Conservation (phyloP, 306 rosid species). For the Cucurbita moschata region DNA sequence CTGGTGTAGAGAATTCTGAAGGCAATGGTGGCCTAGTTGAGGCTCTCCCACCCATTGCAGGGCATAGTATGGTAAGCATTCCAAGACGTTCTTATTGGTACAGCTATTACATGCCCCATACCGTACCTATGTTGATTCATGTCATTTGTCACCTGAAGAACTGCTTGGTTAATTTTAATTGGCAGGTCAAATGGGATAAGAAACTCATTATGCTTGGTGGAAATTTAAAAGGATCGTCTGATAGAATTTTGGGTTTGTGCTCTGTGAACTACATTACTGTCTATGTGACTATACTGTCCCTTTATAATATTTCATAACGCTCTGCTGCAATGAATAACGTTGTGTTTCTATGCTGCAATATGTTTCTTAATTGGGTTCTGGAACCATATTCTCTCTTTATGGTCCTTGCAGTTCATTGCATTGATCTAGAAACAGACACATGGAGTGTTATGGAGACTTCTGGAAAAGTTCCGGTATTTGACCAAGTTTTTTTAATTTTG, state of each 20-base stretch:
- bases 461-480: conserved; percentile 77
- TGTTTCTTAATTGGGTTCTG: not conserved
- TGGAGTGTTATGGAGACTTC: conserved; percentile 60
- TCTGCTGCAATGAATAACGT: not conserved
- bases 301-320: not conserved
- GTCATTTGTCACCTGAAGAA: not conserved
- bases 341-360: not conserved
- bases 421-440: conserved; percentile 47
- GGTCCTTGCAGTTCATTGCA: conserved; percentile 57
- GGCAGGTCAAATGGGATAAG: conserved; percentile 77
- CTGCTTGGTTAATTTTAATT: conserved; percentile 8
- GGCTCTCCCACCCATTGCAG: conserved; percentile 49
- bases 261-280: conserved; percentile 6
- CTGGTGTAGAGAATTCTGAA: conserved; percentile 29
- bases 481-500: conserved; percentile 2
- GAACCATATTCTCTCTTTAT: conserved; percentile 17
- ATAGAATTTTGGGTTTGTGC: conserved; percentile 47
- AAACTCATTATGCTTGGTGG: conserved; percentile 80
- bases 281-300: not conserved
- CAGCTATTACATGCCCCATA: not conserved
- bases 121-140: not conserved
- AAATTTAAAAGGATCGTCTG: conserved; percentile 43
- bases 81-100: not conserved
- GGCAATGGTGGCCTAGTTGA: conserved; percentile 22
- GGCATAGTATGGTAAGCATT: conserved; percentile 63